Evolutionary conservation across 148 eudicot species (phyloP).

Genomic region (Rhododendron henanense): DNA sequence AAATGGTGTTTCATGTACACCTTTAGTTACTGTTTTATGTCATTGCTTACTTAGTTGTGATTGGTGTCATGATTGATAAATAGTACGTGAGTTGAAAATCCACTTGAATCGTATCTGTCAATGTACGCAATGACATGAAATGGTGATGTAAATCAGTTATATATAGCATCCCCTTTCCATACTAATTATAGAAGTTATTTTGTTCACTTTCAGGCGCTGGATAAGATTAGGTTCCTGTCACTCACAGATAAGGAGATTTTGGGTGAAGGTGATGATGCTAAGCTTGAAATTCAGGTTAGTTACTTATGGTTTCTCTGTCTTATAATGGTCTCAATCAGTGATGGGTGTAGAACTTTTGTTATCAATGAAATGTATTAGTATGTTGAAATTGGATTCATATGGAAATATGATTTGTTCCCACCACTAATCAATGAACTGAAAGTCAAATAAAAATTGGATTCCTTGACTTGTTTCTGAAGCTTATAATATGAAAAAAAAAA

Average conservation of each 20-base stretch:
- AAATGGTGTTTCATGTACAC: not conserved
- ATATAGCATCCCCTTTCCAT: not conserved
- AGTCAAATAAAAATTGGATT: not conserved
- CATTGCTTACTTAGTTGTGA: not conserved
- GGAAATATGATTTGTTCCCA: not conserved
- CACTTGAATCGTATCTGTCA: not conserved
- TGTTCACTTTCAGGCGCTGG: conserved; percentile 59
- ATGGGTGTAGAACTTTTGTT: not conserved
- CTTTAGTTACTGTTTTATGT: not conserved
- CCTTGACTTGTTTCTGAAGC: not conserved
- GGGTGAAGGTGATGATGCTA: conserved; percentile 84
- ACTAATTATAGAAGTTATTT: not conserved
- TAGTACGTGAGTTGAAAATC: not conserved
- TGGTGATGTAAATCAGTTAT: not conserved
- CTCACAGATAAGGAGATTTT: conserved; percentile 90
- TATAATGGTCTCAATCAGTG: not conserved
- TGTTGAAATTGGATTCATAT: not conserved
- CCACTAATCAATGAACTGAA: not conserved
- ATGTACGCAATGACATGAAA: not conserved
- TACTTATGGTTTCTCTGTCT: not conserved
- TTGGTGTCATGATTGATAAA: not conserved
- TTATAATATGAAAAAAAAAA: not conserved
- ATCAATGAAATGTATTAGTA: not conserved
- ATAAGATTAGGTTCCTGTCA: conserved; percentile 89
- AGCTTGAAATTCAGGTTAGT: conserved; percentile 87